phyloP scores from a whole-genome alignment of 257 asterid species.

The Lithospermum erythrorhizon region DNA sequence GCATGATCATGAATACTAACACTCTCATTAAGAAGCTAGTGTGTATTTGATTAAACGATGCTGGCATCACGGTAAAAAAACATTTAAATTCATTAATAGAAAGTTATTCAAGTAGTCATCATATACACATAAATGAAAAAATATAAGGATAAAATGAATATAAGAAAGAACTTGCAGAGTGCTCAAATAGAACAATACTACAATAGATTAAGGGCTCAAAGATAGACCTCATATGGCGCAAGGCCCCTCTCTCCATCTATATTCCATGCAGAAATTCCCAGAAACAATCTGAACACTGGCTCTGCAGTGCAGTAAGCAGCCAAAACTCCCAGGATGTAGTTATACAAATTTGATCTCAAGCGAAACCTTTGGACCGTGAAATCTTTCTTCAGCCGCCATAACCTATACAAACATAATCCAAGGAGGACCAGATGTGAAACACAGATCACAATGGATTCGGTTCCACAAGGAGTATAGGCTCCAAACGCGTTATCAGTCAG shows the following conservation, averaged over 20 bases:
- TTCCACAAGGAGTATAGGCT: constrained; percentile 79
- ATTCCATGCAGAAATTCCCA: constrained; percentile 69
- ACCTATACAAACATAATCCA: constrained; percentile 51
- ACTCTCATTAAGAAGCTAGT: background rate
- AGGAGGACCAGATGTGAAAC: constrained; percentile 59
- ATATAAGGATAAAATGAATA: background rate
- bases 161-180: background rate
- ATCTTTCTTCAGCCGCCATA: constrained; percentile 48
- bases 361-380: constrained; percentile 53
- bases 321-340: constrained; percentile 61
- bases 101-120: background rate
- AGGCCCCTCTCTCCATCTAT: constrained; percentile 51
- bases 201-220: background rate
- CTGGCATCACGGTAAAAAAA: background rate
- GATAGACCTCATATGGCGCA: constrained; percentile 78
- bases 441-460: constrained; percentile 61
- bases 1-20: background rate
- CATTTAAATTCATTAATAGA: background rate
- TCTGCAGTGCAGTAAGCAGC: constrained; percentile 71
- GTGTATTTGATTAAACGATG: background rate
- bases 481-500: constrained; percentile 83
- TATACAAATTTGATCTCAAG: constrained; percentile 64
- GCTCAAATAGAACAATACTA: background rate
- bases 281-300: constrained; percentile 57
- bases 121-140: background rate